Evolutionary conservation across 2,329 filamentous ascomycete species (phyloP).

Genomic region (Cladophialophora exuberans): DNA sequence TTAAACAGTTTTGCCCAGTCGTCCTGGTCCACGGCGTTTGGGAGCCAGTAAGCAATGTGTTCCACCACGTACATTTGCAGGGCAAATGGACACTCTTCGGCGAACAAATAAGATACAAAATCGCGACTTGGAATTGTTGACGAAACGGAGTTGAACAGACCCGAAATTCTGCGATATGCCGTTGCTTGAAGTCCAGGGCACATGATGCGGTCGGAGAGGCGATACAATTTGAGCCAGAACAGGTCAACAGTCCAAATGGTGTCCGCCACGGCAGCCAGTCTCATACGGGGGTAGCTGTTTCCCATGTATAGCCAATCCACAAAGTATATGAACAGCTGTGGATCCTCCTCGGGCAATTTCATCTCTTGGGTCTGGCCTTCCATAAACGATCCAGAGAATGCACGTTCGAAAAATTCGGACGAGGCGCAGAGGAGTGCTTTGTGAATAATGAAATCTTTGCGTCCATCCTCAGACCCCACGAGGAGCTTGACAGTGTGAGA

Average conservation of each 20-base stretch:
- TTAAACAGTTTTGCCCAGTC: slow-evolving; percentile 8
- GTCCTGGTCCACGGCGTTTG: neutral
- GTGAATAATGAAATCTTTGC: slow-evolving; percentile 49
- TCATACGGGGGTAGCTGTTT: neutral
- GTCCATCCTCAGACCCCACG: slow-evolving; percentile 48
- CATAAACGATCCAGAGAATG: slow-evolving; percentile 3
- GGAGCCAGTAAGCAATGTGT: slow-evolving; percentile 13
- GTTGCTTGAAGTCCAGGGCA: slow-evolving; percentile 6
- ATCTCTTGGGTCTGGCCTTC: slow-evolving; percentile 46
- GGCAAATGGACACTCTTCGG: neutral
- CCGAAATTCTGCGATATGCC: neutral
- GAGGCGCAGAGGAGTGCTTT: slow-evolving; percentile 51
- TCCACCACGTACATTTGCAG: slow-evolving; percentile 12
- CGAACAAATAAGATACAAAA: slow-evolving; percentile 1
- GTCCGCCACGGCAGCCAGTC: neutral
- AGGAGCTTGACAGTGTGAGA: slow-evolving; percentile 41
- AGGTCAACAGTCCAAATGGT: neutral
- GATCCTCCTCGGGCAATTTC: slow-evolving; percentile 51
- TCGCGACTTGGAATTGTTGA: slow-evolving; percentile 6
- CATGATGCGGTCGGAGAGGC: slow-evolving; percentile 8
- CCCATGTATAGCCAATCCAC: slow-evolving; percentile 55
- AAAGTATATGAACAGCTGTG: slow-evolving; percentile 59
- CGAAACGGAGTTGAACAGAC: neutral
- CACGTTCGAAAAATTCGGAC: slow-evolving; percentile 50
- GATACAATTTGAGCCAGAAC: slow-evolving; percentile 15